Percentiles rank a stretch among this genome's conserved stretches.
These are phyloP conservation scores for Colletotrichum viniferum DNA, from an alignment of 2,329 filamentous ascomycete species.

Conservation along the genomic window DNA sequence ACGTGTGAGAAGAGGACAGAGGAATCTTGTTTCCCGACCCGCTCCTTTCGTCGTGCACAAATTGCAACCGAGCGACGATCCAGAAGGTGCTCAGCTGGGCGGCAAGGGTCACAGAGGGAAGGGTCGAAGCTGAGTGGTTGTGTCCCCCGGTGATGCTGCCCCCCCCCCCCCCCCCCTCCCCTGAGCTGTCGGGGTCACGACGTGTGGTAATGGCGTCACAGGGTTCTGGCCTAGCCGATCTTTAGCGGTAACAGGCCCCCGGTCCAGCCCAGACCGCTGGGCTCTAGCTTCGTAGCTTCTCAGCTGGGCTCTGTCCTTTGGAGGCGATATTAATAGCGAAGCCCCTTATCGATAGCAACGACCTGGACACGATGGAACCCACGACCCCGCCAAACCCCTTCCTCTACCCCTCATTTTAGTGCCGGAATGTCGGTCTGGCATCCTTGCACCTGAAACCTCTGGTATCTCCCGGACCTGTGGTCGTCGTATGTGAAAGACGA, in stretches of 20 bases:
- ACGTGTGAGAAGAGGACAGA: not conserved
- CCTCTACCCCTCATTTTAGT: slow-evolving; percentile 7
- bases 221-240: not conserved
- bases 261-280: not conserved
- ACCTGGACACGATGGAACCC: not conserved
- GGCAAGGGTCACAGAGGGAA: not conserved
- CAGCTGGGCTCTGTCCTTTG: not conserved
- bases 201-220: not conserved
- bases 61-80: not conserved
- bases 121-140: not conserved
- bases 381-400: not conserved
- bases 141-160: not conserved
- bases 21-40: not conserved
- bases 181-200: not conserved
- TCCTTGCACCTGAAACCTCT: not conserved
- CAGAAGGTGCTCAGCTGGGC: not conserved
- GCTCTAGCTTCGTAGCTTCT: not conserved
- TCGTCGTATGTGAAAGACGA: not conserved
- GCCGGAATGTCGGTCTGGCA: slow-evolving; percentile 3
- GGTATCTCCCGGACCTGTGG: not conserved
- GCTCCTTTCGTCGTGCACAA: not conserved
- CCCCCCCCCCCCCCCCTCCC: not conserved
- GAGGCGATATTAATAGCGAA: not conserved
- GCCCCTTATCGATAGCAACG: not conserved
- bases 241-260: slow-evolving; percentile 1